These are phyloP conservation scores for Sonneratia caseolaris DNA, from an alignment of 345 rosid genomes.

Conservation along the genomic window DNA sequence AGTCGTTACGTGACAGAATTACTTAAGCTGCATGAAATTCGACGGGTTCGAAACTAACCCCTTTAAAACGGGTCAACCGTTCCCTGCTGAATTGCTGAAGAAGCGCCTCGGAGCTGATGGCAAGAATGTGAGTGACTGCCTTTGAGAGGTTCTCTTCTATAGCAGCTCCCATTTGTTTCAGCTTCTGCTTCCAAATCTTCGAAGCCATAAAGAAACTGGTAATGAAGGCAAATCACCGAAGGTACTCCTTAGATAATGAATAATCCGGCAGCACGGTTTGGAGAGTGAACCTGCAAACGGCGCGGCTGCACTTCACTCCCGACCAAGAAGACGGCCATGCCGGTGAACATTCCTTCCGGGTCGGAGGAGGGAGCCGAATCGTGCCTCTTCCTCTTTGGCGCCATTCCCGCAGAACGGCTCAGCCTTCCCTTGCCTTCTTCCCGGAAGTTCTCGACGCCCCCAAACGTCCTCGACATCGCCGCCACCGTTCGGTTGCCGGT, in stretches of 20 bases:
- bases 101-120: constrained; percentile 35
- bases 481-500: not conserved
- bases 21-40: not conserved
- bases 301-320: constrained; percentile 63
- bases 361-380: constrained; percentile 31
- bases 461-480: not conserved
- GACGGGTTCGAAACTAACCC: constrained; percentile 29
- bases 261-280: not conserved
- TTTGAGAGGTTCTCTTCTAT: constrained; percentile 41
- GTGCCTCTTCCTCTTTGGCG: constrained; percentile 51
- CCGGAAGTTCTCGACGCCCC: not conserved
- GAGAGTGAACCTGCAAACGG: constrained; percentile 60
- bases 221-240: not conserved
- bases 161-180: constrained; percentile 73
- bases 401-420: constrained; percentile 30
- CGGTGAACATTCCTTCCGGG: constrained; percentile 63
- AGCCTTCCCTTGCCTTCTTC: not conserved
- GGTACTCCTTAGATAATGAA: not conserved
- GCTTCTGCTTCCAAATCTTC: constrained; percentile 87
- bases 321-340: constrained; percentile 53
- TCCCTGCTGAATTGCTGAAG: constrained; percentile 27
- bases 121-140: constrained; percentile 58
- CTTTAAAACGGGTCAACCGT: constrained; percentile 36
- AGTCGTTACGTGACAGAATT: not conserved
- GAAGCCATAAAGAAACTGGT: not conserved